Evolutionary conservation across 495 filamentous ascomycete species (phyloP).

Genomic region (Terfezia boudieri): DNA sequence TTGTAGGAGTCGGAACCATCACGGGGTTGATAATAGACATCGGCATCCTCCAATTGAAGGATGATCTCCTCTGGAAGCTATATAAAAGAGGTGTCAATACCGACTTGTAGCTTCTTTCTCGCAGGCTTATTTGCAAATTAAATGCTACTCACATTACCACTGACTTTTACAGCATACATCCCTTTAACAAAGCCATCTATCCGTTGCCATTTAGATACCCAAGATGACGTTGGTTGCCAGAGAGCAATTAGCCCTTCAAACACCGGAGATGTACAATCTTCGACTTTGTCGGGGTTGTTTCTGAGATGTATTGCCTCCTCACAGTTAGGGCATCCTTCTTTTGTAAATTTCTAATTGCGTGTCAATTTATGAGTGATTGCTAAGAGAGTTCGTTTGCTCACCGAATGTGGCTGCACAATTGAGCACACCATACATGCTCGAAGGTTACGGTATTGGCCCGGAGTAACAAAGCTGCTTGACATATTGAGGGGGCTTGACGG

Average conservation of each 20-base stretch:
- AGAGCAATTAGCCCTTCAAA: conserved; percentile 76
- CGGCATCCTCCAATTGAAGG: conserved; percentile 7
- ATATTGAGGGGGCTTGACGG: neutral
- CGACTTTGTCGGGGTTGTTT: conserved; percentile 53
- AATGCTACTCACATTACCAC: conserved; percentile 35
- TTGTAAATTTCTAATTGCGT: conserved; percentile 42
- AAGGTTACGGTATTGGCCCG: conserved; percentile 52
- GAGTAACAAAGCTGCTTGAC: conserved; percentile 31
- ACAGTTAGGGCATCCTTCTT: conserved; percentile 88
- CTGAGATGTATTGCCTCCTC: conserved; percentile 67
- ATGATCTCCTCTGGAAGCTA: conserved; percentile 27
- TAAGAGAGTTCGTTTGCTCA: conserved; percentile 22
- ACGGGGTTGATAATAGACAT: conserved; percentile 17
- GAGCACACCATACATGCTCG: conserved; percentile 98
- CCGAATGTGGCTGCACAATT: conserved; percentile 57
- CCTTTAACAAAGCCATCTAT: conserved; percentile 66
- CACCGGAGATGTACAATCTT: conserved; percentile 84
- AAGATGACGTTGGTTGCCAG: conserved; percentile 52
- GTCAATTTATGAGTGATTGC: neutral
- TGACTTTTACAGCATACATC: conserved; percentile 84
- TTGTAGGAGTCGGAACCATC: conserved; percentile 12
- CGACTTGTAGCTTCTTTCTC: too few species aligned
- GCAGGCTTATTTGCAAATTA: too few species aligned
- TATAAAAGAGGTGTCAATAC: neutral
- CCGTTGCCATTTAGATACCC: conserved; percentile 91